These are phyloP conservation scores for Rhodotorula sp. DNA, from an alignment of 1,284 basidiomycete species.

Conservation along the genomic window DNA sequence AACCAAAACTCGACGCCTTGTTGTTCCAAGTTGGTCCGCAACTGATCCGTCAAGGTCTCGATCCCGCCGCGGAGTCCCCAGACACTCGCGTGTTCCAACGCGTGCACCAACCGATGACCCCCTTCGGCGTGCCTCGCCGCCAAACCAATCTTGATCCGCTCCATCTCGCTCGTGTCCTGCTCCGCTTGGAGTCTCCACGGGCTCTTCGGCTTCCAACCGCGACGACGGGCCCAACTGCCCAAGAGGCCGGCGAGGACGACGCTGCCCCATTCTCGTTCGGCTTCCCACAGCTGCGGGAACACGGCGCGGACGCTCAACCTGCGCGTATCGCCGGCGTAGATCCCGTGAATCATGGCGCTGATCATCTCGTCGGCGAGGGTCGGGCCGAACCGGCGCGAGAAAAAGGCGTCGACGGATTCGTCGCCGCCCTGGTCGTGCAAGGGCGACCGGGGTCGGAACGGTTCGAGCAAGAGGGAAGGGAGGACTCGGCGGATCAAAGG, in stretches of 20 bases:
- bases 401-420: slow-evolving; percentile 77
- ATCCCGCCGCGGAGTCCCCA: slow-evolving; percentile 80
- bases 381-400: slow-evolving; percentile 71
- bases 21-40: slow-evolving; percentile 55
- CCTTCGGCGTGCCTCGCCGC: slow-evolving; percentile 44
- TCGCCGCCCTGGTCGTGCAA: slow-evolving; percentile 54
- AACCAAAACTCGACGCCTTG: slow-evolving; percentile 47
- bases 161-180: slow-evolving; percentile 44
- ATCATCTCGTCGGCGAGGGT: slow-evolving; percentile 71
- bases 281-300: slow-evolving; percentile 69
- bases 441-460: slow-evolving; percentile 54
- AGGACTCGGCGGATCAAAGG: slow-evolving; percentile 59
- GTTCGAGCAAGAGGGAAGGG: slow-evolving; percentile 60
- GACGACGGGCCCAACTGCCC: slow-evolving; percentile 40
- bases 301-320: slow-evolving; percentile 71
- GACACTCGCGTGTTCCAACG: slow-evolving; percentile 65
- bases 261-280: slow-evolving; percentile 64
- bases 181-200: slow-evolving; percentile 24
- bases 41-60: slow-evolving; percentile 61
- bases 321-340: slow-evolving; percentile 83
- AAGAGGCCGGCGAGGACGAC: slow-evolving; percentile 64
- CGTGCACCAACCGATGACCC: slow-evolving; percentile 55
- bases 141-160: slow-evolving; percentile 52
- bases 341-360: slow-evolving; percentile 84
- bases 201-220: slow-evolving; percentile 24